Base-by-base conservation (phyloP, 352 stramenopile species). In the Pythium vanterpoolii region DNA sequence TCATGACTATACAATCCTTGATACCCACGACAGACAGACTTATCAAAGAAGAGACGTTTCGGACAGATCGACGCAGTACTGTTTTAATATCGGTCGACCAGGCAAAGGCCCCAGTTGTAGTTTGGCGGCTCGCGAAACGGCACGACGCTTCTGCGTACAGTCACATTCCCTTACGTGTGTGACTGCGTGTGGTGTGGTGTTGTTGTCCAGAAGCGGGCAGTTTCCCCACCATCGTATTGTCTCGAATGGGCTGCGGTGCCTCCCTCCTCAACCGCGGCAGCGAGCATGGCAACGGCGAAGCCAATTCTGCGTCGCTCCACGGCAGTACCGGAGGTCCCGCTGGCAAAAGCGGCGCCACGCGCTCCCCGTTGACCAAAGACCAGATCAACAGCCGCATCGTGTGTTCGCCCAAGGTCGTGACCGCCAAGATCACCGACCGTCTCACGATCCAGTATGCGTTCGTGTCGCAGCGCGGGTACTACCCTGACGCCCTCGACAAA, bases 401-500 rank as follows among this genome's bases (percentile, higher is more conserved):
- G 53, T 89, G 84, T 51, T 93, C 84, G 31, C 71, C 82, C 36
- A 87, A 90, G 64, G 64, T 79, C 26, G 71, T 87, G 39, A 79
- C 69, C 45, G 53, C 69, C 24, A 87, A 83, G 60, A 69, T 94
- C 53, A 87, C 79, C 2, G 46, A 86, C 51, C 77, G 80, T 16
- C 71, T 94, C 21, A 62, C 56, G 18, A 76, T 96, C 28, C 72
- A 95, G 68, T 98, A 98, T 71, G 89, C 90, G 7, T 96, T 94
- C 56, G 79, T 97, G n/a, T 97, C 88, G 27, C 95, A 98, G 66
- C 76, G 91, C 31, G 95, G 95, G 14, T 98, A 98, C 62, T 98
- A 98, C 75, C 93, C 93, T 6, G 89, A 98, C 56, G 81, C 94
- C 39, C 74, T 95, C 4, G 79, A 98, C 74, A 99, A 99, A 73